Evolutionary conservation across 2,329 filamentous ascomycete species (phyloP).

Genomic region (Colletotrichum acutatum): DNA sequence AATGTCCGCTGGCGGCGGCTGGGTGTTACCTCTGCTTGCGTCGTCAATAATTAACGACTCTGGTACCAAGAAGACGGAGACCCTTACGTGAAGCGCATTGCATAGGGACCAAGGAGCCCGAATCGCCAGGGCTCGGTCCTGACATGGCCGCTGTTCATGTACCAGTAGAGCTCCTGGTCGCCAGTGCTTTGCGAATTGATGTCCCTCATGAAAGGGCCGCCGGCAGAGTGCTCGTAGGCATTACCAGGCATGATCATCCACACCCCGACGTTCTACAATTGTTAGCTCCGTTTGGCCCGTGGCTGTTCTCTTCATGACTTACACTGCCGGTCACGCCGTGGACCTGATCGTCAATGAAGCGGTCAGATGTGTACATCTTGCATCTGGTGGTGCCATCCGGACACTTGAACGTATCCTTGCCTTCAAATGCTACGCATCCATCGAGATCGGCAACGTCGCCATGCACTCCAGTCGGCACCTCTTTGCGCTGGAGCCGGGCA

Average conservation of each 20-base stretch:
- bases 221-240: constrained; percentile 65
- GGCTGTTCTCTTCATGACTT: constrained; percentile 40
- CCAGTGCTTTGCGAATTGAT: constrained; percentile 68
- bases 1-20: constrained; percentile 49
- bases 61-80: too few species aligned
- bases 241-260: constrained; percentile 60
- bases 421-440: constrained; percentile 37
- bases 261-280: constrained; percentile 47
- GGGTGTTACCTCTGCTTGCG: constrained; percentile 55
- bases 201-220: constrained; percentile 67
- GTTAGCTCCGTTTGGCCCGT: constrained; percentile 36
- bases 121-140: constrained; percentile 66
- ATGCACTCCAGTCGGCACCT: constrained; percentile 38
- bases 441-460: constrained; percentile 39
- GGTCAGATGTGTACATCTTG: constrained; percentile 62
- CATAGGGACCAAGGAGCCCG: constrained; percentile 69
- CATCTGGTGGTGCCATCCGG: constrained; percentile 31
- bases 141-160: constrained; percentile 69
- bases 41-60: too few species aligned
- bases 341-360: constrained; percentile 69
- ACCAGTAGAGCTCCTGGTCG: constrained; percentile 64
- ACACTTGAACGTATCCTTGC: constrained; percentile 37
- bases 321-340: constrained; percentile 53
- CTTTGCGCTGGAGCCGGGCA: constrained; percentile 35
- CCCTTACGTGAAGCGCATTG: constrained; percentile 60